Evolutionary conservation across 108 stramenopile genomes (phyloP), one percentile per base, ranked within the genome.

Genomic region (Chaetoceros tenuissimus): DNA sequence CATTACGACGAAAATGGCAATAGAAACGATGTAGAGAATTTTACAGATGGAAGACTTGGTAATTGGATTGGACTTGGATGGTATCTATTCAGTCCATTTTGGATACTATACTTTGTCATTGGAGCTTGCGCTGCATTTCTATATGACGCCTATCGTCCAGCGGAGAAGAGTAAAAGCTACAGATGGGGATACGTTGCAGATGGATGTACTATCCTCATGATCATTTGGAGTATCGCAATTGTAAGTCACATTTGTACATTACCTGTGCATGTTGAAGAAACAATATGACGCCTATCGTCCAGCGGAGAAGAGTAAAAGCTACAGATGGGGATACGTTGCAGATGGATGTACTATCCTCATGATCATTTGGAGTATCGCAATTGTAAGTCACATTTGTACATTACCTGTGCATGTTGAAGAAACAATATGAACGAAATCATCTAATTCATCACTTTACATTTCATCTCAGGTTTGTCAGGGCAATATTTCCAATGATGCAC

Each of bases 141-240:
- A 3, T 52, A 52, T 27, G 51, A 52, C 5, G 51, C 51, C 2
- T 5, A 10, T 24, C 51, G 51, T 3, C 51, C 51, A 26, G 51
- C 22, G n/a, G 51, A 52, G 8, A 52, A 1, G 26, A 22, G 26
- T 24, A 52, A 24, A n/a, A 24, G 24, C 26, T 1, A 24, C 1
- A 24, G 19, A n/a, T 52, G 51, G 51, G 51, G 51, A 3, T 52
- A 24, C 24, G 51, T 52, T 52, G 51, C 51, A 5, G 51, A 52
- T 52, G 51, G 51, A n/a, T 52, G 51, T 5, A 26, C 51, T 18
- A n/a, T 52, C 24, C 23, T 24, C 5, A 24, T 52, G 24, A 23
- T 52, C 26, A 24, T 24, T n/a, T 52, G 23, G 2, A 52, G 51
- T 5, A n/a, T 52, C n/a, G 51, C 51, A n/a, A n/a, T n/a, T n/a